A percentile compares a stretch with the other conserved stretches of the same genome.
These are phyloP conservation scores for Macrolepiota fuliginosa DNA, from an alignment of 768 basidiomycete species.

Conservation along the genomic window DNA sequence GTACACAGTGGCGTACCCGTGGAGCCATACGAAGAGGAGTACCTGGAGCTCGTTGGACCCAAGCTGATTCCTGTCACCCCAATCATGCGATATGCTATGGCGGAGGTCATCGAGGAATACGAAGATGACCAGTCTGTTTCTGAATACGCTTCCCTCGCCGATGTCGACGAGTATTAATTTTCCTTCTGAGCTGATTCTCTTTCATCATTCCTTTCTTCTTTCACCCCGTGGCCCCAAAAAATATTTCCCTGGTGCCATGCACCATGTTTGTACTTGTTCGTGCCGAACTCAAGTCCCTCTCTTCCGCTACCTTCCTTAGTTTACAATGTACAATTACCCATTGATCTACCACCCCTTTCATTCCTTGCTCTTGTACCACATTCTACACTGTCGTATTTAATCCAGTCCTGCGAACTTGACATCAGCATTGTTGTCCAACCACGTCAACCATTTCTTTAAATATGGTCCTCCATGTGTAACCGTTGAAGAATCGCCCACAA, in stretches of 20 bases:
- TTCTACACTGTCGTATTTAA: constrained; percentile 22
- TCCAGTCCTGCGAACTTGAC: constrained; percentile 80
- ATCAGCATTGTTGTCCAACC: constrained; percentile 89
- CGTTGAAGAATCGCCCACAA: constrained; percentile 93
- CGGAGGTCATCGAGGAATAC: constrained; percentile 80
- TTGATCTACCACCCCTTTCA: neutral
- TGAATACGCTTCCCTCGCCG: constrained; percentile 77
- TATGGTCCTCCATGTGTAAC: constrained; percentile 82
- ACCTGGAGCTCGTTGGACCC: constrained; percentile 65
- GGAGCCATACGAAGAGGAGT: constrained; percentile 42
- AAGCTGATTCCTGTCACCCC: constrained; percentile 76
- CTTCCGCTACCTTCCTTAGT: neutral
- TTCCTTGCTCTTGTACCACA: neutral
- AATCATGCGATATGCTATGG: constrained; percentile 83
- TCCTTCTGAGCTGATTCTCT: neutral
- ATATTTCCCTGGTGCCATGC: neutral
- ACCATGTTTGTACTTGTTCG: neutral
- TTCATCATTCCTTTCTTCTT: neutral
- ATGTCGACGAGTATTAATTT: constrained; percentile 68
- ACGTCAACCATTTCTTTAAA: constrained; percentile 86
- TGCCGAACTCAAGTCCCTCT: neutral
- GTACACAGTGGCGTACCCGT: constrained; percentile 38
- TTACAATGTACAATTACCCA: constrained; percentile 1
- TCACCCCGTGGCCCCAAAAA: neutral
- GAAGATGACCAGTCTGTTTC: constrained; percentile 73